These are phyloP conservation scores for Monosporascus sp. DNA, from an alignment of 2,329 filamentous ascomycete genomes.

Conservation along the genomic window DNA sequence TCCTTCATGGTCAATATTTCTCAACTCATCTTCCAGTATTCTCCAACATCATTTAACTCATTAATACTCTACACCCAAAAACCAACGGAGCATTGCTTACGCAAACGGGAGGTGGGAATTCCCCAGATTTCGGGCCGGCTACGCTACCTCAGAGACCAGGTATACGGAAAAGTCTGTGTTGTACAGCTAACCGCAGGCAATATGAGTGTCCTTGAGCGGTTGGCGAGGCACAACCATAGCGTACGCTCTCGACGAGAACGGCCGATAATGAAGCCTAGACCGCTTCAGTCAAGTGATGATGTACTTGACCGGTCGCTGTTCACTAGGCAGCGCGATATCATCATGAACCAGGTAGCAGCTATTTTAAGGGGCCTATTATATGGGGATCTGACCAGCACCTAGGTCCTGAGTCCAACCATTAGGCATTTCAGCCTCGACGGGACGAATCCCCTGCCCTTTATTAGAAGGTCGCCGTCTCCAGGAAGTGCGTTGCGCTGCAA, in stretches of 20 bases:
- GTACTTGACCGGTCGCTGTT: slow-evolving; percentile 14
- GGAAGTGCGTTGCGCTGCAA: slow-evolving; percentile 14
- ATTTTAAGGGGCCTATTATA: neutral
- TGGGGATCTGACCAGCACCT: neutral
- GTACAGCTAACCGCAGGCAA: neutral
- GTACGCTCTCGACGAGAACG: slow-evolving; percentile 13
- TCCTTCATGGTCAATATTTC: too few species aligned
- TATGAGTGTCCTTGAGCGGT: slow-evolving; percentile 23
- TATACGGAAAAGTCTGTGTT: too few species aligned
- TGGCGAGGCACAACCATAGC: slow-evolving; percentile 19
- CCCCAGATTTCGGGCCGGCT: too few species aligned
- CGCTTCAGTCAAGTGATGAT: slow-evolving; percentile 17
- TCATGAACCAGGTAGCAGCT: slow-evolving; percentile 21
- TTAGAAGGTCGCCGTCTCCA: slow-evolving; percentile 14
- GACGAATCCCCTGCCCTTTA: slow-evolving; percentile 11
- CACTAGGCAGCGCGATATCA: slow-evolving; percentile 18
- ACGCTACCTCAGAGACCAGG: too few species aligned
- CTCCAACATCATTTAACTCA: too few species aligned
- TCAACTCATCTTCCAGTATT: too few species aligned
- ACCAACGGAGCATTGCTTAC: too few species aligned
- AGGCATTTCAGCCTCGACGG: slow-evolving; percentile 25
- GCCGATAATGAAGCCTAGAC: slow-evolving; percentile 16
- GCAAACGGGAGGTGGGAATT: too few species aligned
- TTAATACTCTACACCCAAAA: too few species aligned
- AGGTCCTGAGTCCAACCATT: slow-evolving; percentile 26